Base-by-base conservation (phyloP, 2,329 filamentous ascomycete species). In the Xylariales sp. region DNA sequence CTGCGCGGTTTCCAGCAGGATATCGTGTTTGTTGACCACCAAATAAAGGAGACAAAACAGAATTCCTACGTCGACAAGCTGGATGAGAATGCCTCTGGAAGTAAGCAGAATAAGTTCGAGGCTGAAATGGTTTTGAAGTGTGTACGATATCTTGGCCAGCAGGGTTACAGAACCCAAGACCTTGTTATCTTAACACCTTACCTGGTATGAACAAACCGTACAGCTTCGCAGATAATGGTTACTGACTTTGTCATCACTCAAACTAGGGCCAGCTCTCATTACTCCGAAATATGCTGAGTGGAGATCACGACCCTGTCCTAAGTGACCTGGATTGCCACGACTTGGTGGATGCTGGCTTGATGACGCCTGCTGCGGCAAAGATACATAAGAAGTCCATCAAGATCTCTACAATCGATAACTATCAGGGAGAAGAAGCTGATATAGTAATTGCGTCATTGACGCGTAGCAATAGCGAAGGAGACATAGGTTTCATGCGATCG, bases 341-440 rank as follows among this genome's bases (percentile, higher is more conserved):
- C 17, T 57, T 89, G 4, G 60, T 81, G 3, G 62, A 65, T 4
- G 82, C 82, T 1, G 85, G 85, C 0, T 45, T 88, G 0, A 40
- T 84, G n/a, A 67, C 73, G 0, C 55, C 69, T 2, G 71, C 74
- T 0, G 70, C 65, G 1, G 69, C 74, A 0, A 69, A 71, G 4
- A 55, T 74, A 0, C 55, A 66, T 0, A 83, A 78, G 43, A 64
- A 62, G 1, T 64, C 54, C 0, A 63, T 88, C 13, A 66, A 72
- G 0, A 64, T 89, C 0, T 86, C 84, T 0, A 88, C 84, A 0
- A 83, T 89, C 36, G 84, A 89, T 44, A 89, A 89, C 43, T 90
- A 85, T 40, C 85, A 89, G 54, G 84, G 85, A 2, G 85, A 89
- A 50, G 85, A 90, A 46, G 80, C 76, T 25, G 77, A 88, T 2